These are phyloP conservation scores for Hericium erinaceus DNA, from an alignment of 768 basidiomycete species.

Conservation along the genomic window DNA sequence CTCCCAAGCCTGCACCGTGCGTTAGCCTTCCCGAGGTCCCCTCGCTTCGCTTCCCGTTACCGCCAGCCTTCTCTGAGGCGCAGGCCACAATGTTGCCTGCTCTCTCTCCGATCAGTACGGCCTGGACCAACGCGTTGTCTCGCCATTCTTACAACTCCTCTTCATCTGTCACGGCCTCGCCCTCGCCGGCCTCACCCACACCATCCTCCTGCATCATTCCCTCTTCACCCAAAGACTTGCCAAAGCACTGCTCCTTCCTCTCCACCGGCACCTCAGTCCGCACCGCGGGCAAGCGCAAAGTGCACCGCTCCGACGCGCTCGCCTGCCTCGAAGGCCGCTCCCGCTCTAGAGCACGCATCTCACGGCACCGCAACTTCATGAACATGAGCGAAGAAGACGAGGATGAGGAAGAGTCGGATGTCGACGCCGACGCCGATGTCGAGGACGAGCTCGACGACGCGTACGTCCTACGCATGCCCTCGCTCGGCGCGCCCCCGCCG, in stretches of 20 bases:
- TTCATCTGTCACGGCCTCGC: constrained; percentile 9
- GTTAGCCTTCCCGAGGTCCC: constrained; percentile 40
- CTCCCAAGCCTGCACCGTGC: constrained; percentile 52
- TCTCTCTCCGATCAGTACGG: not conserved
- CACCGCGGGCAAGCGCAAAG: constrained; percentile 7
- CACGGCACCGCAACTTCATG: constrained; percentile 46
- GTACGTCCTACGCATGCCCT: constrained; percentile 14
- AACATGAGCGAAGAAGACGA: constrained; percentile 56
- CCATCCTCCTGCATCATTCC: constrained; percentile 24
- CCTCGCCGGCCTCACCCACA: constrained; percentile 20
- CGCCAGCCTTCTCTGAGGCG: not conserved
- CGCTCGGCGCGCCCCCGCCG: constrained; percentile 4
- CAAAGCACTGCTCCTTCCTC: constrained; percentile 11
- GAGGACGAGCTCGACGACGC: constrained; percentile 19
- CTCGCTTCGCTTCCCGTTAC: not conserved
- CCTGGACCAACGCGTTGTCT: not conserved
- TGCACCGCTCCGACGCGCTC: constrained; percentile 32
- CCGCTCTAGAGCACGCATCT: constrained; percentile 15
- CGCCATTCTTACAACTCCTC: not conserved
- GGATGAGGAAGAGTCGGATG: constrained; percentile 13
- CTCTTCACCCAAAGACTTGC: constrained; percentile 13
- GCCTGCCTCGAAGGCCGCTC: constrained; percentile 54
- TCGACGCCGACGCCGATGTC: constrained; percentile 15
- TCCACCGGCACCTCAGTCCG: constrained; percentile 8
- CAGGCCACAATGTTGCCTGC: not conserved